Base-by-base conservation (phyloP, 225 moss, liverwort and hornwort genomes). In the Anthoceros angustus region DNA sequence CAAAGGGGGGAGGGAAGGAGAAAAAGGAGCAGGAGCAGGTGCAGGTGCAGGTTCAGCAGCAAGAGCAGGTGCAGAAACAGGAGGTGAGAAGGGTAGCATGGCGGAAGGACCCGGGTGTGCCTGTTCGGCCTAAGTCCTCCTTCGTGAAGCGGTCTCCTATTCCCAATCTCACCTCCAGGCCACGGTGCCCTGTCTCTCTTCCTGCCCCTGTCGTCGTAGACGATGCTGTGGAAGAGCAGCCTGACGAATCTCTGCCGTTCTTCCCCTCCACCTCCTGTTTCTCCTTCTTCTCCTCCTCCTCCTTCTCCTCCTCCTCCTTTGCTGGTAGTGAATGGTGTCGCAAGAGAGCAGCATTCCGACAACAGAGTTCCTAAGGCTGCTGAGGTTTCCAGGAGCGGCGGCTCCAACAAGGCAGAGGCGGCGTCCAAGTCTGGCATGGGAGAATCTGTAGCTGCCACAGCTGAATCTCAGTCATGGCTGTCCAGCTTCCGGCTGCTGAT, bases 61-160 rank as follows among this genome's bases (percentile, higher is more conserved):
- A 48, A 48, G 18, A 48, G 32, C 1, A 32, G 32, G 32, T 32
- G 32, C 2, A 32, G 2, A 32, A 32, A 32, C 32, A 32, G 62
- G 26, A 60, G 63, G 41, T 64, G 55, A 62, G 71, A 67, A 64
- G 64, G 25, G 42, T 67, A 73, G 65, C 69, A 26, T 64, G 25
- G 64, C 7, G 68, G 38, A 39, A 69, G 74, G 61, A 7, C 70
- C 42, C 40, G 40, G 15, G 65, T 23, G 18, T 66, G 12, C 72
- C 79, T 5, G 46, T 26, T 42, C 67, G 85, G n/a, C 74, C 64
- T 49, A 62, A 68, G 12, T 82, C 82, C 16, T 62, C 64, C 0
- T 85, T 85, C 62, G 70, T 12, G 43, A 85, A 80, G 75, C 74
- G 77, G 60, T 85, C 85, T 18, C 82, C 85, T 10, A 82, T 85